Evolutionary conservation across 768 basidiomycete species (phyloP), one percentile per base, ranked within the genome.

Genomic region (Tylopilus balloui): DNA sequence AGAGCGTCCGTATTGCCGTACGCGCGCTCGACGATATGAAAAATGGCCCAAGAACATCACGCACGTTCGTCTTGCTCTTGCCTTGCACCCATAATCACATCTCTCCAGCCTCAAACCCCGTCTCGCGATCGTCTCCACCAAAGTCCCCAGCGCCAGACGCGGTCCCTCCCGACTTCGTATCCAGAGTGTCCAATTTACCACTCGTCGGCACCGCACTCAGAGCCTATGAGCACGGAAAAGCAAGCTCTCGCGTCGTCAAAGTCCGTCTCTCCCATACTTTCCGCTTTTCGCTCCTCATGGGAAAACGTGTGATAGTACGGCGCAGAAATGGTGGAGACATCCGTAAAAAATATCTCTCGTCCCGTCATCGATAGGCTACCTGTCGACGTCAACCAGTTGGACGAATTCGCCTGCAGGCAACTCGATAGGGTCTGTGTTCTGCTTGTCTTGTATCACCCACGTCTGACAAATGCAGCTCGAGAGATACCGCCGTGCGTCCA

Each of bases 321-420:
- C 42, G 89, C 87, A 15, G 85, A 86, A 67, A 86, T 92, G 78
- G 79, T 92, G 70, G 91, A 92, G 66, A 86, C 83, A 4, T 84
- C 86, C 47, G 83, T 92, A 32, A 87, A 85, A 65, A 78, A 83
- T 15, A 82, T 92, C 34, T 88, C 88, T 23, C 76, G 83, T 15
- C 90, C 90, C 23, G 90, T 91, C 41, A 85, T 92, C 43, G 80
- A 87, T 48, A 78, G 85, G 23, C 73, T 92, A 0, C 87, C 88
- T 10, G 84, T 88, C 41, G 78, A 75, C 50, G 83, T 87, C 23
- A 79, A 77, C 52, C 81, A 83, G 58, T 69, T 93, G 13, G 92
- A 93, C 53, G 89, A 90, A 51, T 92, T 92, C 66, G 91, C 92
- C 2, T 90, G 88, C 62, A 77, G 89, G 50, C 90, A 93, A 63